These are phyloP conservation scores for Metarhizium humberi DNA, from an alignment of 2,329 filamentous ascomycete genomes.

Conservation along the genomic window DNA sequence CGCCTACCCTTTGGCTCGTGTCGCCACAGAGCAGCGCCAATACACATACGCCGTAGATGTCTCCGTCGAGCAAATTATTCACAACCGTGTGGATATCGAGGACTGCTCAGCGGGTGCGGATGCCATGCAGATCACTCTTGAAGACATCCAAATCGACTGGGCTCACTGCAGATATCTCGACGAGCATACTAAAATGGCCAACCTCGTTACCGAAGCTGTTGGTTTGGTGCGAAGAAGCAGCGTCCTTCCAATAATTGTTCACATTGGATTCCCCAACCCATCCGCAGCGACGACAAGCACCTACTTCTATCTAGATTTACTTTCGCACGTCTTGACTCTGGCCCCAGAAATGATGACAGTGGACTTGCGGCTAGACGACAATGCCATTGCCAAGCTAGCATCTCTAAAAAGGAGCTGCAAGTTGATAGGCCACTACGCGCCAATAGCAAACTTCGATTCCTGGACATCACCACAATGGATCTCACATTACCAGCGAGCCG, in stretches of 20 bases:
- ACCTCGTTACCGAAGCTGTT: constrained; percentile 47
- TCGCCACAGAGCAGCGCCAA: constrained; percentile 48
- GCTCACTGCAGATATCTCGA: constrained; percentile 8
- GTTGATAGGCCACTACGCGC: constrained; percentile 48
- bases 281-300: constrained; percentile 11
- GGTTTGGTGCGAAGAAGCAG: constrained; percentile 54
- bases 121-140: constrained; percentile 52
- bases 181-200: constrained; percentile 24
- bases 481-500: constrained; percentile 48
- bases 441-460: constrained; percentile 28
- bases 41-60: constrained; percentile 62
- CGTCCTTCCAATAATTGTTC: constrained; percentile 48
- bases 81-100: constrained; percentile 48
- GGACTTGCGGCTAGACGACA: constrained; percentile 48
- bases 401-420: constrained; percentile 44
- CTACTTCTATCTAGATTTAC: constrained; percentile 41
- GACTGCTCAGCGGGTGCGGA: constrained; percentile 58
- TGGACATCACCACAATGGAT: constrained; percentile 51
- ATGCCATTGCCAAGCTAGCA: constrained; percentile 39
- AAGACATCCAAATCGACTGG: constrained; percentile 24
- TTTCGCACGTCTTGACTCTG: constrained; percentile 51
- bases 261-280: constrained; percentile 30
- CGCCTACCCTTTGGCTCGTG: constrained; percentile 54
- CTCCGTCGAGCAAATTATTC: constrained; percentile 44
- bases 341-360: constrained; percentile 55